Evolutionary conservation across 768 basidiomycete species (phyloP), one percentile per base, ranked within the genome.

Genomic region (Collybia sp.): DNA sequence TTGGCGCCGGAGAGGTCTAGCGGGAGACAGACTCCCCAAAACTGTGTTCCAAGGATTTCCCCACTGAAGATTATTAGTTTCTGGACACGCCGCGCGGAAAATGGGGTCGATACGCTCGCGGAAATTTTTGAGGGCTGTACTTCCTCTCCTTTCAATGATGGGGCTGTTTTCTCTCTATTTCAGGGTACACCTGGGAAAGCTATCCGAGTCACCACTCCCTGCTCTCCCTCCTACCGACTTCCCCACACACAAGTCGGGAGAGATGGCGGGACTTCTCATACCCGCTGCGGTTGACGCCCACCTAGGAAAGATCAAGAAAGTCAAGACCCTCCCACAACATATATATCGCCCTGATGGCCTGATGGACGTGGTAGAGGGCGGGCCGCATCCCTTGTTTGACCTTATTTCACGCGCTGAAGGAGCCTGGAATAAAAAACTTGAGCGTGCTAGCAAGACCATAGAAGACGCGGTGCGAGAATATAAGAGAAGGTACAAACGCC

Each of bases 401-500:
- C 74, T 94, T 46, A 83, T 94, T 60, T 68, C 74, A 2, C 75
- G 82, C 0, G 91, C 90, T 1, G 85, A 88, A 59, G 59, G 58
- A 19, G 73, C 75, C 17, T 93, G 85, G 72, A 56, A 63, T 18
- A 65, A 64, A 0, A 73, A 83, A 53, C 69, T 93, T 20, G 61
- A 69, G 6, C 70, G 72, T 43, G 90, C 93, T 53, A 93, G 89
- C 64, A 80, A 75, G 55, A 87, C 85, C 1, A 65, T 96, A 12
- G 70, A 72, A 20, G 73, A 84, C 30, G 93, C 91, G 2, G 88
- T 88, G 1, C 58, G 61, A 15, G 91, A 93, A 61, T 96, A 97
- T 62, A 71, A 68, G 46, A 69, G 75, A 46, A 71, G 91, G 46
- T 93, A 93, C 65, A 71, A 68, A n/a, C 75, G 88, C 36, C 67